A percentile compares a stretch with the other conserved stretches of the same genome.
Conservation (phyloP, 2,329 filamentous ascomycete genomes). For the Coniochaeta pulveracea region DNA sequence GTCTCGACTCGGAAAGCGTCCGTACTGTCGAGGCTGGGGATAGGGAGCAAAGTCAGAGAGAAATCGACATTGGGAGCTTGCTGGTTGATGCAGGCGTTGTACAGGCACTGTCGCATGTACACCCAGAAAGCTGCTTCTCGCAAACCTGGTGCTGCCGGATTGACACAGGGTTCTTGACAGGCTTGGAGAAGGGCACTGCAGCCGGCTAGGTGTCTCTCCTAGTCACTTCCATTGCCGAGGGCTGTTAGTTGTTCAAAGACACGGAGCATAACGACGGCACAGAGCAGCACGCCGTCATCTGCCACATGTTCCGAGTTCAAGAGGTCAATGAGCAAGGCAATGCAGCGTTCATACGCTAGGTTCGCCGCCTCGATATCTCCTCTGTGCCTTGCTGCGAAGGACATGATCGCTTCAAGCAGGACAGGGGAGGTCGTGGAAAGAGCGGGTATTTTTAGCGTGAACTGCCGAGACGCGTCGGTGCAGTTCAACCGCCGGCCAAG, state of each 20-base stretch:
- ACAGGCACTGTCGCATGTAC: conserved; percentile 3
- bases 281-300: conserved; percentile 1
- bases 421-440: not conserved
- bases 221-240: conserved; percentile 1
- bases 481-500: conserved; percentile 1
- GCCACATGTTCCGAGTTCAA: not conserved
- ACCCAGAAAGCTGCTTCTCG: conserved; percentile 2
- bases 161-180: conserved; percentile 1
- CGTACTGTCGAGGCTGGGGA: not conserved
- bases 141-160: not conserved
- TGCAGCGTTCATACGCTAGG: conserved; percentile 1
- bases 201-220: conserved; percentile 3
- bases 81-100: conserved; percentile 2
- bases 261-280: conserved; percentile 2
- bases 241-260: conserved; percentile 3
- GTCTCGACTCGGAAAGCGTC: not conserved
- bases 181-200: conserved; percentile 2
- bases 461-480: conserved; percentile 2
- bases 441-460: conserved; percentile 2
- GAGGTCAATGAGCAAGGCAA: conserved; percentile 1
- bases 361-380: conserved; percentile 1
- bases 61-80: conserved; percentile 2
- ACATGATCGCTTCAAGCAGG: conserved; percentile 2
- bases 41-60: not conserved
- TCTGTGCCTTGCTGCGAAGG: not conserved